phyloP scores from a whole-genome alignment of 2,329 filamentous ascomycete genomes.

The Pseudocercospora pini-densiflorae region DNA sequence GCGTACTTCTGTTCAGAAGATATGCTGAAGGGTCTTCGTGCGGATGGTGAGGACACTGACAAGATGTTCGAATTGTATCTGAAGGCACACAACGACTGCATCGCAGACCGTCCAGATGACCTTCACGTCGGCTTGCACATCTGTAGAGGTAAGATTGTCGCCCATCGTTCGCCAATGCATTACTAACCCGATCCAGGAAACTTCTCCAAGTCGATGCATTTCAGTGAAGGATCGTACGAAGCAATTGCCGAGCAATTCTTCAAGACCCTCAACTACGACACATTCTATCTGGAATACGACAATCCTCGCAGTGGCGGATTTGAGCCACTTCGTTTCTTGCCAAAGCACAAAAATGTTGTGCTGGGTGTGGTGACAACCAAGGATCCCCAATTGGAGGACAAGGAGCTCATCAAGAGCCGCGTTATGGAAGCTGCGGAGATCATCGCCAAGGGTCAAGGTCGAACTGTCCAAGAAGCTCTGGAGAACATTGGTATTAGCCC shows the following conservation, averaged over 20 bases:
- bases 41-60: slow-evolving; percentile 44
- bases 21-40: slow-evolving; percentile 40
- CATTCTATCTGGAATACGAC: slow-evolving; percentile 48
- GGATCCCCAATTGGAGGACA: slow-evolving; percentile 43
- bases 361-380: slow-evolving; percentile 46
- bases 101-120: slow-evolving; percentile 40
- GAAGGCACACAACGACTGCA: slow-evolving; percentile 44
- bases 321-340: slow-evolving; percentile 45
- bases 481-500: slow-evolving; percentile 44
- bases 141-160: slow-evolving; percentile 39
- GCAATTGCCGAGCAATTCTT: slow-evolving; percentile 45
- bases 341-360: slow-evolving; percentile 46
- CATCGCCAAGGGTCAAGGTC: slow-evolving; percentile 44
- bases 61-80: slow-evolving; percentile 43
- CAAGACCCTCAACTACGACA: slow-evolving; percentile 45
- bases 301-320: slow-evolving; percentile 45
- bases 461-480: slow-evolving; percentile 43
- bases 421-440: slow-evolving; percentile 43
- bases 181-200: slow-evolving; percentile 34
- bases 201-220: slow-evolving; percentile 46
- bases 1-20: slow-evolving; percentile 46
- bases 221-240: slow-evolving; percentile 45
- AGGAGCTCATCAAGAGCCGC: slow-evolving; percentile 39
- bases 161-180: background rate
- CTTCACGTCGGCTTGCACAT: slow-evolving; percentile 46